Evolutionary conservation across 2,329 filamentous ascomycete species (phyloP).

Genomic region (Colletotrichum coccodes): DNA sequence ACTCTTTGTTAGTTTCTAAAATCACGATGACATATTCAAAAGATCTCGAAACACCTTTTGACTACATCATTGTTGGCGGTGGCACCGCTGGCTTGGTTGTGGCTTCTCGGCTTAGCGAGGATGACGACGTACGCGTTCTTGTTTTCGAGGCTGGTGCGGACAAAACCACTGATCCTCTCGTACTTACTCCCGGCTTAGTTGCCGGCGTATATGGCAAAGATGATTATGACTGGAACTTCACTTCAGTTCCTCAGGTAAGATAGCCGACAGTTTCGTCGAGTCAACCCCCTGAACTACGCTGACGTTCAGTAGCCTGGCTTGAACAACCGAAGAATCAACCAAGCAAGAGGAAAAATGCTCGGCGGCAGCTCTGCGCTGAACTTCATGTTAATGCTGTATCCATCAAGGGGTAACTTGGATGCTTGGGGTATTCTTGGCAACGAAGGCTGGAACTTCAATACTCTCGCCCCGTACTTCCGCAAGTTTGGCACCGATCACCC

Average conservation of each 20-base stretch:
- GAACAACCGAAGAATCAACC: constrained; percentile 36
- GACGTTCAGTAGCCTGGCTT: constrained; percentile 30
- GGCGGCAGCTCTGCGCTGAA: constrained; percentile 38
- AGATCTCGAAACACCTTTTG: neutral
- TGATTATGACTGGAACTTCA: constrained; percentile 39
- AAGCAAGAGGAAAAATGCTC: constrained; percentile 37
- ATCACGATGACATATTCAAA: neutral
- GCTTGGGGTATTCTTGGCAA: constrained; percentile 41
- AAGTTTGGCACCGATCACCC: constrained; percentile 43
- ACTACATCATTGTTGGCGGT: constrained; percentile 45
- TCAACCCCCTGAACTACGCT: neutral
- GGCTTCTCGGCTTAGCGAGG: constrained; percentile 42
- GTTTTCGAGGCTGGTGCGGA: constrained; percentile 41
- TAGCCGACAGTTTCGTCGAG: no score
- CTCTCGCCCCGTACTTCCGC: constrained; percentile 45
- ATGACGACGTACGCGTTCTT: constrained; percentile 35
- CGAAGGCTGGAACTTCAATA: constrained; percentile 38
- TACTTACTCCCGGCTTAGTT: constrained; percentile 34
- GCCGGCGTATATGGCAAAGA: constrained; percentile 34
- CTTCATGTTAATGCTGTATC: constrained; percentile 35
- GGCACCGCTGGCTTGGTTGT: constrained; percentile 46
- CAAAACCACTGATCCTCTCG: constrained; percentile 32
- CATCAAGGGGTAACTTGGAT: constrained; percentile 34
- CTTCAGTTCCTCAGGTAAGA: constrained; percentile 31
- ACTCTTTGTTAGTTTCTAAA: no score